A percentile compares a stretch with the other conserved stretches of the same genome.
Conservation (phyloP, 495 filamentous ascomycete genomes). For the Articulospora tetracladia region DNA sequence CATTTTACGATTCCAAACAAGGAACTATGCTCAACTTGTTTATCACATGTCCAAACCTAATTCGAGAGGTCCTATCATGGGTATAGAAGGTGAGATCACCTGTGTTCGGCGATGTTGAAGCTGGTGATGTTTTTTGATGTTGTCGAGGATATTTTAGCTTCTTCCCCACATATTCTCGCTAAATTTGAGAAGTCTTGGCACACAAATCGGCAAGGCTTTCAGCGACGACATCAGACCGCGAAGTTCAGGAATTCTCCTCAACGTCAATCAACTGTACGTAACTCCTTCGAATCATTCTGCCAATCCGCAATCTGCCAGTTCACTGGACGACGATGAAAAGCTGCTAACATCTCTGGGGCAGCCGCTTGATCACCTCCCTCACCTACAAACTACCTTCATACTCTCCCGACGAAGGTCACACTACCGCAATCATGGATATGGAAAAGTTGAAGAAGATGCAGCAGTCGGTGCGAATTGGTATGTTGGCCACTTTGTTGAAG, state of each 20-base stretch:
- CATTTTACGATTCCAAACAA: no score
- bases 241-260: slow-evolving; percentile 3
- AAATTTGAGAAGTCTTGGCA: slow-evolving; percentile 11
- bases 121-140: not conserved
- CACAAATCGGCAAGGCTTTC: slow-evolving; percentile 11
- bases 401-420: slow-evolving; percentile 22
- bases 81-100: no score
- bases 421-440: slow-evolving; percentile 58
- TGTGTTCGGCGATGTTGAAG: no score
- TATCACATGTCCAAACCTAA: no score
- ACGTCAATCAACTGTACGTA: slow-evolving; percentile 7
- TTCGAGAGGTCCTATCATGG: no score
- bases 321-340: not conserved
- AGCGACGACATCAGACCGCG: slow-evolving; percentile 2
- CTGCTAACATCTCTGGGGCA: slow-evolving; percentile 3
- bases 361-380: not conserved
- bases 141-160: not conserved
- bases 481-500: slow-evolving; percentile 33
- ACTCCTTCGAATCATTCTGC: not conserved
- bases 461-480: slow-evolving; percentile 73
- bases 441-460: slow-evolving; percentile 76
- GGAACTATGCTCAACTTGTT: no score
- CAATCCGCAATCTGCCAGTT: not conserved
- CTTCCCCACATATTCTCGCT: not conserved
- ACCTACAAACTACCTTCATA: slow-evolving; percentile 6